These are phyloP conservation scores for Aspergillus intermedius DNA, from an alignment of 2,329 filamentous ascomycete genomes.

Conservation along the genomic window DNA sequence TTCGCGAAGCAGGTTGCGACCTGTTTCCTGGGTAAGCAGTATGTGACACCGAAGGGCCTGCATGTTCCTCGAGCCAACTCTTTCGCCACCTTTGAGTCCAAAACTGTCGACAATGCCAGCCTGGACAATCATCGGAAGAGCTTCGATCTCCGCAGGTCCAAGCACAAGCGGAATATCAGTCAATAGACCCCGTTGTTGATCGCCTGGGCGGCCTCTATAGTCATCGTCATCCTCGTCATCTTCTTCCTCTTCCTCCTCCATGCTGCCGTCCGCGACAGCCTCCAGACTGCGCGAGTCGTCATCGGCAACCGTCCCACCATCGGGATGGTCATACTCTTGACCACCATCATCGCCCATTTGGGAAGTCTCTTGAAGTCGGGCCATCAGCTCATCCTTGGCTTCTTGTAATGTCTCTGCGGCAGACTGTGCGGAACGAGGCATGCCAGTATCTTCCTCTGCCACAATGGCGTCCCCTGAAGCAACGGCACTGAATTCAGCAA, in stretches of 20 bases:
- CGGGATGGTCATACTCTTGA: constrained; percentile 35
- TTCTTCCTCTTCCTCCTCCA: constrained; percentile 49
- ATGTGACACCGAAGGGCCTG: constrained; percentile 87
- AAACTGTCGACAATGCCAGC: constrained; percentile 84
- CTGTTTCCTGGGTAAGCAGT: constrained; percentile 81
- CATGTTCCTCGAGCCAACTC: constrained; percentile 62
- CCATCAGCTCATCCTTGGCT: constrained; percentile 47
- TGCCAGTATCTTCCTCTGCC: constrained; percentile 40
- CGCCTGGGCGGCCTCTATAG: constrained; percentile 45
- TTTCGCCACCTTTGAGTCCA: constrained; percentile 58
- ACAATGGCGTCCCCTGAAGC: constrained; percentile 33
- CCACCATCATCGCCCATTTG: constrained; percentile 36
- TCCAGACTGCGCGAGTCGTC: constrained; percentile 38
- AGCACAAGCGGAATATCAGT: constrained; percentile 93
- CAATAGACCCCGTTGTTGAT: constrained; percentile 65
- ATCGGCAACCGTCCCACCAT: constrained; percentile 37
- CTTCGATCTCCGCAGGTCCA: constrained; percentile 91
- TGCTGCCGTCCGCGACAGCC: constrained; percentile 38
- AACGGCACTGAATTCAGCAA: constrained; percentile 35
- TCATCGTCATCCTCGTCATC: constrained; percentile 49
- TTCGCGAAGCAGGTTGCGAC: constrained; percentile 80
- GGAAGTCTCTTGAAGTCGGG: constrained; percentile 41
- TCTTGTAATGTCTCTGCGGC: constrained; percentile 46
- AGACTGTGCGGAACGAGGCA: constrained; percentile 42
- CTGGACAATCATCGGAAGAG: constrained; percentile 94